Evolutionary conservation across 495 filamentous ascomycete species (phyloP).

Genomic region (Talaromyces liani): DNA sequence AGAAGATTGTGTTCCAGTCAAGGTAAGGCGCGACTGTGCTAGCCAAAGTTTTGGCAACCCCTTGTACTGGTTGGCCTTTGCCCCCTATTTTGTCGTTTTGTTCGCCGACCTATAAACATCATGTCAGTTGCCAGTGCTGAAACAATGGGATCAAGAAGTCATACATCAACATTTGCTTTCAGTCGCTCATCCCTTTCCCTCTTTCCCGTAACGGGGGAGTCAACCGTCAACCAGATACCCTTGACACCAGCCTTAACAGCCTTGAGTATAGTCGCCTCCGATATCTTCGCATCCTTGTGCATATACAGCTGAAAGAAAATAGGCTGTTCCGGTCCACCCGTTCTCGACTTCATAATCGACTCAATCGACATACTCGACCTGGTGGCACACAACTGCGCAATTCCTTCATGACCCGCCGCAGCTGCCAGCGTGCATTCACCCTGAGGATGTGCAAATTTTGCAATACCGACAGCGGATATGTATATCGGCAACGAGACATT

Average conservation of each 20-base stretch:
- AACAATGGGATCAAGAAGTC: too few relatives aligned
- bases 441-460: slow-evolving; percentile 72
- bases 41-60: slow-evolving; percentile 67
- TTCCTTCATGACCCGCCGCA: slow-evolving; percentile 58
- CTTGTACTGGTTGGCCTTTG: slow-evolving; percentile 61
- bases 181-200: slow-evolving; percentile 52
- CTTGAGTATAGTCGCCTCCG: slow-evolving; percentile 66
- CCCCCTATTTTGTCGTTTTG: slow-evolving; percentile 36
- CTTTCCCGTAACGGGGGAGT: slow-evolving; percentile 58
- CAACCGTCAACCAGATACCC: slow-evolving; percentile 63
- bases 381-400: slow-evolving; percentile 26
- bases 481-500: slow-evolving; percentile 66
- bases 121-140: too few relatives aligned
- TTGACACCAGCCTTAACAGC: slow-evolving; percentile 72
- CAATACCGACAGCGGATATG: slow-evolving; percentile 70
- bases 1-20: slow-evolving; percentile 74
- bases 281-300: slow-evolving; percentile 72
- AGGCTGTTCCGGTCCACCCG: slow-evolving; percentile 47
- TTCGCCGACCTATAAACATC: slow-evolving; percentile 8
- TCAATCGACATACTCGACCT: slow-evolving; percentile 51
- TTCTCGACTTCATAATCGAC: slow-evolving; percentile 55
- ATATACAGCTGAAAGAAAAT: slow-evolving; percentile 88
- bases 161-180: slow-evolving; percentile 43
- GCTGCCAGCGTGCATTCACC: slow-evolving; percentile 69
- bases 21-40: slow-evolving; percentile 75